Evolutionary conservation across 2,329 filamentous ascomycete genomes (phyloP).

Genomic region (Nothophoma quercina): DNA sequence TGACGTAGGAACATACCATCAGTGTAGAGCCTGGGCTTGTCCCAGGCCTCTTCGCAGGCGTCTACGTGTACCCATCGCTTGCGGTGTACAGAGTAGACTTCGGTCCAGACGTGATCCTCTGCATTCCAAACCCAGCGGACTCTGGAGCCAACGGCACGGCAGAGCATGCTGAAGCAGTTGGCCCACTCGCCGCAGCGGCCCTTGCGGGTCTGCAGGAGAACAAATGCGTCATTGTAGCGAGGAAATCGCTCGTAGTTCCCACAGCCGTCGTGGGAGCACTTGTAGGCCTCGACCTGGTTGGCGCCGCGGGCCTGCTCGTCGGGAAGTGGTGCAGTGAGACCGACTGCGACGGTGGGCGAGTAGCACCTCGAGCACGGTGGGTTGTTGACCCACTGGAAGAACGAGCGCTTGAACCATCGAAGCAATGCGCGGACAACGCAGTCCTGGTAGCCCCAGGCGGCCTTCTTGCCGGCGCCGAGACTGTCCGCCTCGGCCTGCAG

Average conservation of each 20-base stretch:
- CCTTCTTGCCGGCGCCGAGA: slow-evolving; percentile 78
- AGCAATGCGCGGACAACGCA: slow-evolving; percentile 90
- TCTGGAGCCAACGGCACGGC: slow-evolving; percentile 86
- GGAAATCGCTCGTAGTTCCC: slow-evolving; percentile 87
- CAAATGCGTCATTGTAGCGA: slow-evolving; percentile 94
- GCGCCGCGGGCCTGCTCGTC: slow-evolving; percentile 92
- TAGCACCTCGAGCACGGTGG: slow-evolving; percentile 83
- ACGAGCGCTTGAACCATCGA: slow-evolving; percentile 94
- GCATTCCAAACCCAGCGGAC: slow-evolving; percentile 99
- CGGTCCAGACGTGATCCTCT: slow-evolving; percentile 97
- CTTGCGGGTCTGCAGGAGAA: slow-evolving; percentile 82
- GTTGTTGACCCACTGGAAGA: slow-evolving; percentile 98
- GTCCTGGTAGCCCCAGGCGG: slow-evolving; percentile 97
- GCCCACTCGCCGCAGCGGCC: slow-evolving; percentile 96
- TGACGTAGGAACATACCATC: slow-evolving; percentile 66
- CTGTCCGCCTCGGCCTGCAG: slow-evolving; percentile 87
- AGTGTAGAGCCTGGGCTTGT: slow-evolving; percentile 88
- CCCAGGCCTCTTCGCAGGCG: slow-evolving; percentile 92
- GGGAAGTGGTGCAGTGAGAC: slow-evolving; percentile 82
- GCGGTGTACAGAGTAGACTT: slow-evolving; percentile 93
- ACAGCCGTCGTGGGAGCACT: slow-evolving; percentile 80
- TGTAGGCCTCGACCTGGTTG: slow-evolving; percentile 86
- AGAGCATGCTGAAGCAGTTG: slow-evolving; percentile 99
- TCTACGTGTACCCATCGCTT: slow-evolving; percentile 97
- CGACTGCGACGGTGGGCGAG: slow-evolving; percentile 81